Evolutionary conservation across 257 asterid species (phyloP), one percentile per base, ranked within the genome.

Genomic region (Salvia rosmarinus): DNA sequence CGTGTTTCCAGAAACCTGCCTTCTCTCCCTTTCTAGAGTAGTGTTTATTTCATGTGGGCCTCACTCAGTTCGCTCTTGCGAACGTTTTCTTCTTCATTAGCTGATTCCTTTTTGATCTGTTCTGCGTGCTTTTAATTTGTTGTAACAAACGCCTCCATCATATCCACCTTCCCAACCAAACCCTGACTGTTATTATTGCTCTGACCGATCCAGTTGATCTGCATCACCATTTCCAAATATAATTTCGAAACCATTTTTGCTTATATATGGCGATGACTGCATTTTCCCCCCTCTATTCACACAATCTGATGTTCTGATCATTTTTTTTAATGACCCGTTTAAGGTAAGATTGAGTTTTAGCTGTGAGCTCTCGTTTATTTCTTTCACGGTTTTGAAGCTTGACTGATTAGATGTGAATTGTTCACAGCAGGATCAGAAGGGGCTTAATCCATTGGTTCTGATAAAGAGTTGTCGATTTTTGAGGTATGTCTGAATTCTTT

Each of bases 111-210:
- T 71, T 72, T 61, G 68, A 76, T 78, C 74, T 67, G 77, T 70
- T 71, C 28, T 78, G 77, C 63, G 67, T 73, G 75, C 82, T 67
- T 70, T 78, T 72, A 78, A 77, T 84, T 81, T 81, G 84, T 81
- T 84, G 84, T 49, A 76, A 81, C 85, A 73, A 81, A 77, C 81
- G 46, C 76, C 74, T 57, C 72, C 74, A 72, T 75, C 85, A 72
- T n/a, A n/a, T 81, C 88, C 69, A 78, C 83, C 88, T 60, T 74
- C 84, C 70, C 83, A 69, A 81, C 84, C 84, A 80, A 80, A 75
- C 73, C 60, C 85, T 71, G 66, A 54, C 75, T 43, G 30, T 80
- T 71, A 43, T 79, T 76, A 70, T 77, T 68, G 65, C 76, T 60
- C 35, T 44, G 51, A 5, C 37, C 37, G 4, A 32, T 32, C 37